Evolutionary conservation across 2,329 filamentous ascomycete species (phyloP), one percentile per base, ranked within the genome.

Genomic region (Aureobasidium pullulans): DNA sequence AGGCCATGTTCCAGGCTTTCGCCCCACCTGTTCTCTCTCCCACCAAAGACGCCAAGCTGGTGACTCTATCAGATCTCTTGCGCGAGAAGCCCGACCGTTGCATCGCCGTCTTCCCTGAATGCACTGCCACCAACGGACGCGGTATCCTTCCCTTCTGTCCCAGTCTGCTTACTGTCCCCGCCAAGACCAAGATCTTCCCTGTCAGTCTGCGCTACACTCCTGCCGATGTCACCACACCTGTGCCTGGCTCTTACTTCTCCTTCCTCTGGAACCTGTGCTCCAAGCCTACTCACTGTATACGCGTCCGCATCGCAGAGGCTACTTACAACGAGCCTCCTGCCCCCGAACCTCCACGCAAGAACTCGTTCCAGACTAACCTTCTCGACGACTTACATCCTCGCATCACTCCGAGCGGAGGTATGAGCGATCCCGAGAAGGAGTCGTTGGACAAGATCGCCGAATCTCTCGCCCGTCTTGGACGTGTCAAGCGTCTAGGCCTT

Each of bases 81-180:
- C 74, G 78, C 34, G 77, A 81, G 60, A 83, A 95, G 70, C 90
- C 90, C 0, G 80, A 83, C 60, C 85, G 90, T 47, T 83, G 90
- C 61, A 83, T 97, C 63, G 90, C 87, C 62, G 84, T 96, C 1
- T 96, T 97, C 71, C 93, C 94, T 11, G 94, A 99, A 75, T 93
- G 88, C 73, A 94, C 88, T 4, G 96, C 94, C 0, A 96, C 90
- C 46, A 99, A 99, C 70, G 93, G 93, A 63, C 87, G 89, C 65
- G 94, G 88, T 4, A 92, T 97, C 63, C 75, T 99, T 11, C 89
- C 90, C 1, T 84, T 96, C 59, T 90, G 88, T 62, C 90, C 88
- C 0, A 87, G 85, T 53, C 79, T 99, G 1, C 77, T 94, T 2
- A 81, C 84, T 15, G 83, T 84, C 0, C 84, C 86, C 0, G 71